These are phyloP conservation scores for Starmerella floricola DNA, from an alignment of 805 yeast species.

Conservation along the genomic window DNA sequence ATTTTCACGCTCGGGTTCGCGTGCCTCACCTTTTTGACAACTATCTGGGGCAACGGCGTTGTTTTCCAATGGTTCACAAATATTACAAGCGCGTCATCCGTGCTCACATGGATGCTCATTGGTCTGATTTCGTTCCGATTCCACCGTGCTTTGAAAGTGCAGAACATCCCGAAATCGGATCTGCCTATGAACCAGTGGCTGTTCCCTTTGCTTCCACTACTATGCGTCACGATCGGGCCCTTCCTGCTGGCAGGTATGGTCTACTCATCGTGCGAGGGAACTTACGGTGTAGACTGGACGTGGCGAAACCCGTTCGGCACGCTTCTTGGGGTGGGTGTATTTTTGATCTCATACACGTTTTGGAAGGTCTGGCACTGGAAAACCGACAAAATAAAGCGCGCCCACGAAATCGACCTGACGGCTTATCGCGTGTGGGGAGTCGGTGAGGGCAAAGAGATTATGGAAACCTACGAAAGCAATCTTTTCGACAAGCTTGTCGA, in stretches of 20 bases:
- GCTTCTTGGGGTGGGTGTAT: conserved; percentile 36
- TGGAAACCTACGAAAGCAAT: conserved; percentile 18
- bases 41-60: conserved; percentile 42
- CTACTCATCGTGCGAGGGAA: conserved; percentile 24
- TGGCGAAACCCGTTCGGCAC: conserved; percentile 37
- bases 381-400: conserved; percentile 21
- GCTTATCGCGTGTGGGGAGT: conserved; percentile 25
- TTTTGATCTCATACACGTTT: conserved; percentile 34
- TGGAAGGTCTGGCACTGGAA: conserved; percentile 25
- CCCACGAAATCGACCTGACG: conserved; percentile 18
- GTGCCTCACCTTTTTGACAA: conserved; percentile 51
- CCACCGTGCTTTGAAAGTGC: conserved; percentile 45
- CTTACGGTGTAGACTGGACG: conserved; percentile 20
- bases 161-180: conserved; percentile 41
- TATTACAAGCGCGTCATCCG: conserved; percentile 47
- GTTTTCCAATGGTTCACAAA: conserved; percentile 57
- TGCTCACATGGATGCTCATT: conserved; percentile 52
- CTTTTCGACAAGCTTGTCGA: conserved; percentile 2
- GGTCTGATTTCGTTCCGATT: conserved; percentile 47
- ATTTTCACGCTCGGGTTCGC: conserved; percentile 42
- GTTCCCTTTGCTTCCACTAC: conserved; percentile 38
- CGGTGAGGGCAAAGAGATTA: conserved; percentile 22
- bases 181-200: conserved; percentile 43
- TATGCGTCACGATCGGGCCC: conserved; percentile 44
- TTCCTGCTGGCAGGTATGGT: conserved; percentile 41